Evolutionary conservation across 1,284 basidiomycete species (phyloP), one percentile per base, ranked within the genome.

Genomic region (Leccinum fuscescens): DNA sequence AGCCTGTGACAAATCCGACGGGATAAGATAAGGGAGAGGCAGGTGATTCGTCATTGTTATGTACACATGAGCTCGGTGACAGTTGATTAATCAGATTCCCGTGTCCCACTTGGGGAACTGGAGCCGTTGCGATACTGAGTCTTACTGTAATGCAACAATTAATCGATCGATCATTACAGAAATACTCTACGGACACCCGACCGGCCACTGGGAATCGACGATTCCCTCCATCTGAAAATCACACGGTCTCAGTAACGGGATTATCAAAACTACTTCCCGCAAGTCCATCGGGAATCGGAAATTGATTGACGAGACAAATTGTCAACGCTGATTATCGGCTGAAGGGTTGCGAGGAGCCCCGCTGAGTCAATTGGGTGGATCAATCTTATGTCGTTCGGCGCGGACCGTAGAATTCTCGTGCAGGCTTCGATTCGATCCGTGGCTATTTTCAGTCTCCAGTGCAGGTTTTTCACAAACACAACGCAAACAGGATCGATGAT

Each of bases 161-260:
- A 14, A 17, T 12, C 6, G 14, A 35, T 35, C 35, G 35, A 35
- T 35, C 35, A 8, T 39, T 39, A n/a, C 1, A n/a, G 17, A 2
- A 20, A 20, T 22, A 49, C 52, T 51, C 48, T 56, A 2, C 29
- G 46, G 39, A 55, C 61, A 59, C 66, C 29, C 61, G 55, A 61
- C 48, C n/a, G 4, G 39, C 9, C 35, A 14, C 14, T 9, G 44
- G 37, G 33, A 39, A 52, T 33, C 42, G 24, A 53, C 17, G 12
- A 12, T 42, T 29, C 20, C 46, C n/a, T 39, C 12, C 7, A 22
- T 35, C 39, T 17, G 4, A 42, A 20, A 59, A 53, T 52, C 39
- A 24, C 53, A 37, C 17, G 17, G n/a, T 20, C 49, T 46, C 49
- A 9, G 37, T 39, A 39, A 42, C 54, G 33, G 14, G 22, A 20